These are phyloP conservation scores for Paramyrothecium roridum DNA, from an alignment of 2,329 filamentous ascomycete species.

Conservation along the genomic window DNA sequence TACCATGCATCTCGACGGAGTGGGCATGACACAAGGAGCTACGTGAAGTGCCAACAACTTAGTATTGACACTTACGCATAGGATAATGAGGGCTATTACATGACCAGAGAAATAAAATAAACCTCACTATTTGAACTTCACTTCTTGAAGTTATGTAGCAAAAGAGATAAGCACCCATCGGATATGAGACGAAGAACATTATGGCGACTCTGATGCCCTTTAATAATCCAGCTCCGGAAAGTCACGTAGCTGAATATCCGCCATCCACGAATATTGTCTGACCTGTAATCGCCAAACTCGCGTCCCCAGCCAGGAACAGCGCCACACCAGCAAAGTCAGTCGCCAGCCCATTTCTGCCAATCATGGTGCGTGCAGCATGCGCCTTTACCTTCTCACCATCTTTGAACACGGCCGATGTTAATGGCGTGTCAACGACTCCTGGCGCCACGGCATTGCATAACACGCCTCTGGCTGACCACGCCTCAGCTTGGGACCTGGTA, in stretches of 20 bases:
- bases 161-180: no score
- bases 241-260: slow-evolving; percentile 25
- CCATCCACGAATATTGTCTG: slow-evolving; percentile 31
- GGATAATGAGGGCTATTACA: no score
- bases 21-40: no score
- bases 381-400: slow-evolving; percentile 14
- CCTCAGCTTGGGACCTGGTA: slow-evolving; percentile 29
- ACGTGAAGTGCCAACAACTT: no score
- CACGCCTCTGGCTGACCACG: slow-evolving; percentile 28
- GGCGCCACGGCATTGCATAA: slow-evolving; percentile 29
- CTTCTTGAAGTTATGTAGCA: no score
- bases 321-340: slow-evolving; percentile 26
- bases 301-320: slow-evolving; percentile 24
- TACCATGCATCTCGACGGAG: no score
- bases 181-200: no score
- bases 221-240: no score
- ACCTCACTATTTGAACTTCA: no score
- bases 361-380: slow-evolving; percentile 25
- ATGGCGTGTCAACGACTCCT: slow-evolving; percentile 23
- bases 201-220: no score
- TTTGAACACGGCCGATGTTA: slow-evolving; percentile 16
- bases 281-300: slow-evolving; percentile 26
- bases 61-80: no score
- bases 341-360: slow-evolving; percentile 23
- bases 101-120: no score